Conservation (phyloP, 116 monocot species). For the Thalassia testudinum region DNA sequence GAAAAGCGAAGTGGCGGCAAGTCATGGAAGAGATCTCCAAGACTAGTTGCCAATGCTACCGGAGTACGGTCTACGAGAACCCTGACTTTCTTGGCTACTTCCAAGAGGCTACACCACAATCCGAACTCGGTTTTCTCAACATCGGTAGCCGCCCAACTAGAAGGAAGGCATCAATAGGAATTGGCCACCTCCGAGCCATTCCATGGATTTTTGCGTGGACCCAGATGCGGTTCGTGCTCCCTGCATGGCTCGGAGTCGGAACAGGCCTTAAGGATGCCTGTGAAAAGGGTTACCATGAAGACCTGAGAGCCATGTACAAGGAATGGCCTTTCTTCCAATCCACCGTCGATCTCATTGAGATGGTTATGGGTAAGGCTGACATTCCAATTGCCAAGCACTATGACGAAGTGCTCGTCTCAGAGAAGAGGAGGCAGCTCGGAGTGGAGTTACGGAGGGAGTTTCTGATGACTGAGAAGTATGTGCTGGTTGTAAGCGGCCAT, state of each 20-base stretch:
- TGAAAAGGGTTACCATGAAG: slow-evolving; percentile 45
- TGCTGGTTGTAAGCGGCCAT: slow-evolving; percentile 56
- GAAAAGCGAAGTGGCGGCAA: slow-evolving; percentile 60
- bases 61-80: slow-evolving; percentile 57
- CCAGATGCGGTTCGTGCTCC: slow-evolving; percentile 78
- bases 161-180: slow-evolving; percentile 53
- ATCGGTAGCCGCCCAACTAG: slow-evolving; percentile 72
- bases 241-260: slow-evolving; percentile 83
- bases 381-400: slow-evolving; percentile 60
- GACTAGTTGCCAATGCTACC: slow-evolving; percentile 52
- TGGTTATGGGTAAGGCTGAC: slow-evolving; percentile 84
- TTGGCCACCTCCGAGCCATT: slow-evolving; percentile 73
- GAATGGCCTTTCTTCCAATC: slow-evolving; percentile 95
- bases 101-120: slow-evolving; percentile 85
- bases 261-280: slow-evolving; percentile 50
- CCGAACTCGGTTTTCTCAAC: slow-evolving; percentile 77
- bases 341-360: slow-evolving; percentile 76
- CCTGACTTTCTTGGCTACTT: slow-evolving; percentile 80
- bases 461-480: slow-evolving; percentile 32
- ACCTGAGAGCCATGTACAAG: slow-evolving; percentile 62
- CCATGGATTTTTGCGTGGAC: slow-evolving; percentile 98
- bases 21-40: slow-evolving; percentile 88
- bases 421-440: slow-evolving; percentile 34
- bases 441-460: slow-evolving; percentile 41
- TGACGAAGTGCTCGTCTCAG: slow-evolving; percentile 54